phyloP scores from a whole-genome alignment of 257 asterid species.

The Jaltomata sinuosa region DNA sequence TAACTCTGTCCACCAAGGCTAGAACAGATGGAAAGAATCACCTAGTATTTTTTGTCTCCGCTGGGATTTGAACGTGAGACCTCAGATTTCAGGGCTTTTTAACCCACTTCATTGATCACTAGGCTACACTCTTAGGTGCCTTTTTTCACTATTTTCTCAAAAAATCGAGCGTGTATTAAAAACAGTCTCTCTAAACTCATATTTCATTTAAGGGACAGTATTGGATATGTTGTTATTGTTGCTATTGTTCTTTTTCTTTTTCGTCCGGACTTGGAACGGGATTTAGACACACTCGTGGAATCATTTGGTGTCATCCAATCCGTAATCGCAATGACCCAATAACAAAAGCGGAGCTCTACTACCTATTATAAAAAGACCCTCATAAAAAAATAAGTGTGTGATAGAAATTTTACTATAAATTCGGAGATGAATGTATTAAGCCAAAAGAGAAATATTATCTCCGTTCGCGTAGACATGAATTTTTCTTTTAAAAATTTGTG shows the following conservation, averaged over 20 bases:
- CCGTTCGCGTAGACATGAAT: background rate
- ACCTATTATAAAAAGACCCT: background rate
- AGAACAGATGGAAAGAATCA: too few relatives aligned
- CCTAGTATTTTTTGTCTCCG: too few relatives aligned
- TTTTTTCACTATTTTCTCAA: too few relatives aligned
- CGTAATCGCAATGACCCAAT: background rate
- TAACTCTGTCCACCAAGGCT: too few relatives aligned
- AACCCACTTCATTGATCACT: too few relatives aligned
- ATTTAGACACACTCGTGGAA: too few relatives aligned
- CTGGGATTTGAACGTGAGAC: too few relatives aligned
- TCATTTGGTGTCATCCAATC: background rate
- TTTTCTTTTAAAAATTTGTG: fast-evolving
- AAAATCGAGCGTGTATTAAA: background rate
- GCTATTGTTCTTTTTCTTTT: background rate
- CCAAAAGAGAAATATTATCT: background rate
- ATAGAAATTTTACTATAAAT: background rate
- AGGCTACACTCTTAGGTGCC: too few relatives aligned
- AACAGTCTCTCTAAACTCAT: fast-evolving
- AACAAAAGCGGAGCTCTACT: background rate
- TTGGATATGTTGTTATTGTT: background rate
- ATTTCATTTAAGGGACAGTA: background rate
- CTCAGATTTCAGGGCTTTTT: too few relatives aligned
- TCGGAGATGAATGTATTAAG: background rate
- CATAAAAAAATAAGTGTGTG: fast-evolving
- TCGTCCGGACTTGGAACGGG: background rate